Evolutionary conservation across 306 rosid genomes (phyloP), one percentile per base, ranked within the genome.

Genomic region (Elaeagnus macrophylla): DNA sequence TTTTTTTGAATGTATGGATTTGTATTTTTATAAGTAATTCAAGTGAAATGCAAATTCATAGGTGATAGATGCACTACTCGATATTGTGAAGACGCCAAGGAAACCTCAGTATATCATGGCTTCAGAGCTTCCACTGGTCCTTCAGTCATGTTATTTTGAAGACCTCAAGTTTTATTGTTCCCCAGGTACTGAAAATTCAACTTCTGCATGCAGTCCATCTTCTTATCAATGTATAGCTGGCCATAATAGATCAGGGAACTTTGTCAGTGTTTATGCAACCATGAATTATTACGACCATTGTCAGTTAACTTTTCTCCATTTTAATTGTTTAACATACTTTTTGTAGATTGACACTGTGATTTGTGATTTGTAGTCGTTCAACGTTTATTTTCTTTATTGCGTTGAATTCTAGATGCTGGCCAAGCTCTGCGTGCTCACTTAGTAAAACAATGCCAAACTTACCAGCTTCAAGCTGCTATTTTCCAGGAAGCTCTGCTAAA

Each of bases 31-130:
- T 59, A 52, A 16, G 61, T 57, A 42, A 64, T 66, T 62, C 48
- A 68, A 20, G 54, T 59, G 19, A 32, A 54, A 52, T 65, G 69
- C 59, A 62, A 63, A 60, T 76, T 60, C 62, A 56, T 70, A 90
- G 97, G 86, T 83, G 61, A 56, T 86, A 62, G 97, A 79, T 57
- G 37, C 72, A 40, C 72, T 90, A 65, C 69, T 86, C 66, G 95
- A 83, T 73, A 75, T 74, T 17, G 37, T 59, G 39, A 79, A 56
- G 57, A 72, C 58, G 25, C 78, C 75, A 48, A 90, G 88, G 77
- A 90, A 90, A 73, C 97, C 97, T 53, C 97, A 90, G 59, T 90
- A 86, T 41, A 14, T 19, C 39, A 83, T 86, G 94, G 94, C 97
- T 56, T 67, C 91, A 19, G 95, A 90, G 76, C 61, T 72, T 74